Conservation (phyloP, 495 filamentous ascomycete genomes). For the Penicillium silybi region DNA sequence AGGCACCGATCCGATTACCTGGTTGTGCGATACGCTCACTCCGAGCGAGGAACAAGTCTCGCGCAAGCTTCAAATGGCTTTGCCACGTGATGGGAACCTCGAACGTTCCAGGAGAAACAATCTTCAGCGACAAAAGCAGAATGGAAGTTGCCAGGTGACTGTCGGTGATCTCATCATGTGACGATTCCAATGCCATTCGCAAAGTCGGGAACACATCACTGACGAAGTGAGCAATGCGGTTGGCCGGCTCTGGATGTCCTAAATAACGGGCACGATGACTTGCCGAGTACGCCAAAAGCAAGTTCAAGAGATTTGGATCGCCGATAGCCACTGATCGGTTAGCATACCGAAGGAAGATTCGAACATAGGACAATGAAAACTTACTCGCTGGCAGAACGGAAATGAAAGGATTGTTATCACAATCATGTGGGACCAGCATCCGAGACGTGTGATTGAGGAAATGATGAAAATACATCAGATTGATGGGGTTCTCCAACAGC, state of each 20-base stretch:
- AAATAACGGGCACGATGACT: constrained; percentile 77
- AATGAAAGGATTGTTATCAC: constrained; percentile 68
- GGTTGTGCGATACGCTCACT: constrained; percentile 48
- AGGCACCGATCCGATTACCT: constrained; percentile 66
- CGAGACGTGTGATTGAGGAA: constrained; percentile 76
- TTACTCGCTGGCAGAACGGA: constrained; percentile 66
- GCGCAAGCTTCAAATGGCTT: constrained; percentile 69
- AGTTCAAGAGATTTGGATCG: constrained; percentile 65
- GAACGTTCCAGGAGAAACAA: constrained; percentile 80
- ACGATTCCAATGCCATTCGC: constrained; percentile 56
- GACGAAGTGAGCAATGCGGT: constrained; percentile 75
- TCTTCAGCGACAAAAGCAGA: constrained; percentile 81
- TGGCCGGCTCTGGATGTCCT: constrained; percentile 68
- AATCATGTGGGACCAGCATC: constrained; percentile 73
- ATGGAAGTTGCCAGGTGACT: constrained; percentile 79
- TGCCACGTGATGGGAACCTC: constrained; percentile 72
- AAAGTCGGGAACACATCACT: constrained; percentile 74
- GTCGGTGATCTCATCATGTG: constrained; percentile 61
- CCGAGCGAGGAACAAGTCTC: constrained; percentile 69
- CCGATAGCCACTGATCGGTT: constrained; percentile 56
- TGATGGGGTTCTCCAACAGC: constrained; percentile 71
- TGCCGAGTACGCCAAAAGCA: constrained; percentile 79
- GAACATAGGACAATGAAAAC: constrained; percentile 17
- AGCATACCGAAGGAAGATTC: constrained; percentile 3
- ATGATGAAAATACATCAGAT: constrained; percentile 72